Percentiles rank a stretch among this genome's conserved stretches.
These are phyloP conservation scores for Fraxinus quadrangulata DNA, from an alignment of 257 asterid genomes.

Conservation along the genomic window DNA sequence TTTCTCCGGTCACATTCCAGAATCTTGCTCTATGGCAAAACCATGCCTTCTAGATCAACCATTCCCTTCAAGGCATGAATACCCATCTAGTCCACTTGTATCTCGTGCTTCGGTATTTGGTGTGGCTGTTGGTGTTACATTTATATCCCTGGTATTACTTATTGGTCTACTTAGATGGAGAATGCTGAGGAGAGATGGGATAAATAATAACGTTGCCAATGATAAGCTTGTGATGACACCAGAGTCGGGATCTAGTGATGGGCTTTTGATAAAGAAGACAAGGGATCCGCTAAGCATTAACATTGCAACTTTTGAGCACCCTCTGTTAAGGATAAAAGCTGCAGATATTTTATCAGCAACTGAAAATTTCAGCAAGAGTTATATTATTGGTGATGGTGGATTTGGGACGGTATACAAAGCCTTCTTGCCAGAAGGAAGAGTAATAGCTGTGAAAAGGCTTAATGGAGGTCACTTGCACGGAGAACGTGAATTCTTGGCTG, in stretches of 20 bases:
- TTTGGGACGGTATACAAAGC: slow-evolving; percentile 77
- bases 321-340: slow-evolving; percentile 57
- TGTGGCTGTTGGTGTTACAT: slow-evolving; percentile 33
- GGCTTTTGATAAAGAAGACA: slow-evolving; percentile 43
- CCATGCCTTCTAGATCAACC: slow-evolving; percentile 38
- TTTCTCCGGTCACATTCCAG: slow-evolving; percentile 44
- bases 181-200: slow-evolving; percentile 28
- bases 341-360: slow-evolving; percentile 66
- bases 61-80: slow-evolving; percentile 18
- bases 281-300: slow-evolving; percentile 82
- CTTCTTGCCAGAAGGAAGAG: slow-evolving; percentile 42
- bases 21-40: slow-evolving; percentile 40
- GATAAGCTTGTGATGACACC: slow-evolving; percentile 34
- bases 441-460: slow-evolving; percentile 70
- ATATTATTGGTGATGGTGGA: slow-evolving; percentile 78
- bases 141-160: slow-evolving; percentile 37
- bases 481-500: slow-evolving; percentile 74
- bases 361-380: slow-evolving; percentile 65
- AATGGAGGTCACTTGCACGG: slow-evolving; percentile 65
- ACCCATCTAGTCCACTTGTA: slow-evolving; percentile 19
- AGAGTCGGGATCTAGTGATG: slow-evolving; percentile 50
- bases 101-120: slow-evolving; percentile 35
- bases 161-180: slow-evolving; percentile 44
- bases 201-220: slow-evolving; percentile 26
- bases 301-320: slow-evolving; percentile 71